Percentiles rank a stretch among this genome's conserved stretches.
These are phyloP conservation scores for Aspergillus bombycis DNA, from an alignment of 2,329 filamentous ascomycete species.

Conservation along the genomic window DNA sequence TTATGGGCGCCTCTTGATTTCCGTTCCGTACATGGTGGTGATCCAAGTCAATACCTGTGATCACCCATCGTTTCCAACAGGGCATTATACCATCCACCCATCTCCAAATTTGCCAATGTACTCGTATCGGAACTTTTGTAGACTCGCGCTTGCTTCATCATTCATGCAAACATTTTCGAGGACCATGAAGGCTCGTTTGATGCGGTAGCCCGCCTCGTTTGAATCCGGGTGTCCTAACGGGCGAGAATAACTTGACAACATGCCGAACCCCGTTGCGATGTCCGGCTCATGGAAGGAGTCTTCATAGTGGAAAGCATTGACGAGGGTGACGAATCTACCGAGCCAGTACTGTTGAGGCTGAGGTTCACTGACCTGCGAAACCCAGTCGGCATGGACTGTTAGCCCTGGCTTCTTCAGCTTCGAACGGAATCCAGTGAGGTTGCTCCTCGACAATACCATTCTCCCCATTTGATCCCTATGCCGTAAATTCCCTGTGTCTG, in stretches of 20 bases:
- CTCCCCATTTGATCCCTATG: conserved; percentile 10
- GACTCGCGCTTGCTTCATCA: conserved; percentile 37
- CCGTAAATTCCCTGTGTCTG: background rate
- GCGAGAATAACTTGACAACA: conserved; percentile 26
- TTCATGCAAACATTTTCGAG: conserved; percentile 39
- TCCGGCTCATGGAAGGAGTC: conserved; percentile 36
- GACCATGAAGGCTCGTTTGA: conserved; percentile 38
- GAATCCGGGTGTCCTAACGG: conserved; percentile 16
- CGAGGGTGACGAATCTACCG: conserved; percentile 34
- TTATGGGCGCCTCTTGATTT: background rate
- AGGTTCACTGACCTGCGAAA: conserved; percentile 26
- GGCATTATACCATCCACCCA: conserved; percentile 21
- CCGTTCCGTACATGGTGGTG: too few relatives aligned
- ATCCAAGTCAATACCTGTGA: background rate
- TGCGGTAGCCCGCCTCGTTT: conserved; percentile 25
- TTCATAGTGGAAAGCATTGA: conserved; percentile 36
- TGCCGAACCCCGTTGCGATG: conserved; percentile 29
- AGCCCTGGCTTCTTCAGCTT: conserved; percentile 11
- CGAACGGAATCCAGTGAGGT: background rate
- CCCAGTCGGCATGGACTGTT: conserved; percentile 7
- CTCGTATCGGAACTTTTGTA: conserved; percentile 32
- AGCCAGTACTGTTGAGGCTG: conserved; percentile 36
- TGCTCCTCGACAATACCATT: conserved; percentile 18
- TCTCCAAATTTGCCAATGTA: conserved; percentile 29
- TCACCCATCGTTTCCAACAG: background rate